Conservation (phyloP, 2,329 filamentous ascomycete species). For the Epichloe hybrida region DNA sequence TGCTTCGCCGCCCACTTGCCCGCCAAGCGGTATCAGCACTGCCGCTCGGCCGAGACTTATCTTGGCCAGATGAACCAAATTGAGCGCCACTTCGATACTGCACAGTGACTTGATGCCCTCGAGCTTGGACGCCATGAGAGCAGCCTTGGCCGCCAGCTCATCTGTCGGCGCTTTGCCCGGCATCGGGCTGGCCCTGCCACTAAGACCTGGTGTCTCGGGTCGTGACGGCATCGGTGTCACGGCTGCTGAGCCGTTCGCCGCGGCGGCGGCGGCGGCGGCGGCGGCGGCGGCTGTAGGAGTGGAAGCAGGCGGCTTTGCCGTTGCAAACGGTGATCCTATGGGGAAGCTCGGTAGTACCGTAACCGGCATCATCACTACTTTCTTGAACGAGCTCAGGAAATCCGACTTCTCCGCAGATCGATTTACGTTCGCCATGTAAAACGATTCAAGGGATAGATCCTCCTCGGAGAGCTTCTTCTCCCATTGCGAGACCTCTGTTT, state of each 20-base stretch:
- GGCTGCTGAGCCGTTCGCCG: slow-evolving; percentile 14
- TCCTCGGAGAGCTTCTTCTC: slow-evolving; percentile 85
- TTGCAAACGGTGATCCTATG: slow-evolving; percentile 43
- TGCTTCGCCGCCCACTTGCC: slow-evolving; percentile 68
- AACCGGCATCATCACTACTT: slow-evolving; percentile 98
- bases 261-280: slow-evolving; percentile 6
- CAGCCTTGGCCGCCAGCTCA: slow-evolving; percentile 92
- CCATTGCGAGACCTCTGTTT: slow-evolving; percentile 69
- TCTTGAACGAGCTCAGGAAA: slow-evolving; percentile 91
- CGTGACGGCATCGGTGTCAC: slow-evolving; percentile 29
- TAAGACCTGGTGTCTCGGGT: slow-evolving; percentile 34
- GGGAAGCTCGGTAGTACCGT: slow-evolving; percentile 67
- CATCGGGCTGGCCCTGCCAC: slow-evolving; percentile 24
- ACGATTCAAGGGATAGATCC: slow-evolving; percentile 80
- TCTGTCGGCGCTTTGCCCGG: slow-evolving; percentile 63
- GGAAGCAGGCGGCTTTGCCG: slow-evolving; percentile 21
- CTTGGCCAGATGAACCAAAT: slow-evolving; percentile 80
- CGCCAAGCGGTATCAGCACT: slow-evolving; percentile 67
- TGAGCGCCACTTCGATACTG: slow-evolving; percentile 88
- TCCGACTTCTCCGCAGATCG: slow-evolving; percentile 92
- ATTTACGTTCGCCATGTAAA: slow-evolving; percentile 92
- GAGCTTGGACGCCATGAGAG: slow-evolving; percentile 85
- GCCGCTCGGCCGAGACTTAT: slow-evolving; percentile 73
- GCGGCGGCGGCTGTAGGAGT: background rate
- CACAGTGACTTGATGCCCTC: slow-evolving; percentile 93